Evolutionary conservation across 805 yeast species (phyloP), one percentile per base, ranked within the genome.

Genomic region (Yueomyces sinensis): DNA sequence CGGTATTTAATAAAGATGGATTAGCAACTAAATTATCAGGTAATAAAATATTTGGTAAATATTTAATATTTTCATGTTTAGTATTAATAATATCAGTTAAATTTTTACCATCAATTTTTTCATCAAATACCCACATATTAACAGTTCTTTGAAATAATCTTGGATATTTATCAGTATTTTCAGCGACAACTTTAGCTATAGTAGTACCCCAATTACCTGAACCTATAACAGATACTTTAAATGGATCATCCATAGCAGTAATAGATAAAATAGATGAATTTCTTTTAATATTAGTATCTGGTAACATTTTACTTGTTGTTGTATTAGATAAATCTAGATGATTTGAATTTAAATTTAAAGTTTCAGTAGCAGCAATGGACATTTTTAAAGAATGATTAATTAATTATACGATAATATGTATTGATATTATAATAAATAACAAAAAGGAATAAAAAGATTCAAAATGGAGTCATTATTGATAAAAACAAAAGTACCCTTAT

Each of bases 171-270:
- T 66, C 68, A 30, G 87, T 68, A 59, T 84, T 86, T 61, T 91
- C 96, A 27, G 95, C 89, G 18, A 86, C 76, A 33, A 89, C 83
- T 58, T 91, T 89, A 43, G 97, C 95, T 37, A 89, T 86, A 14
- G 96, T 89, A 31, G 95, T 83, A 43, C 98, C 98, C 80, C 98
- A 89, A 62, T 89, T 89, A 54, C 97, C 98, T 22, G 95, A 84
- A 27, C 97, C 98, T 44, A 89, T 76, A 35, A 86, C 82, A 29
- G 86, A 68, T 30, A 77, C 68, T 50, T 65, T 70, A 61, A 63
- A 74, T 17, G 68, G 70, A 18, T 47, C 25, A n/a, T 50, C 52
- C n/a, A 42, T 15, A 4, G 28, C 28, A n/a, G 28, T n/a, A 6
- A 11, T n/a, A n/a, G 28, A 11, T 7, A n/a, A n/a, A 6, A 25